phyloP scores from a whole-genome alignment of 1,284 basidiomycete species.

The Ganoderma resinaceum region DNA sequence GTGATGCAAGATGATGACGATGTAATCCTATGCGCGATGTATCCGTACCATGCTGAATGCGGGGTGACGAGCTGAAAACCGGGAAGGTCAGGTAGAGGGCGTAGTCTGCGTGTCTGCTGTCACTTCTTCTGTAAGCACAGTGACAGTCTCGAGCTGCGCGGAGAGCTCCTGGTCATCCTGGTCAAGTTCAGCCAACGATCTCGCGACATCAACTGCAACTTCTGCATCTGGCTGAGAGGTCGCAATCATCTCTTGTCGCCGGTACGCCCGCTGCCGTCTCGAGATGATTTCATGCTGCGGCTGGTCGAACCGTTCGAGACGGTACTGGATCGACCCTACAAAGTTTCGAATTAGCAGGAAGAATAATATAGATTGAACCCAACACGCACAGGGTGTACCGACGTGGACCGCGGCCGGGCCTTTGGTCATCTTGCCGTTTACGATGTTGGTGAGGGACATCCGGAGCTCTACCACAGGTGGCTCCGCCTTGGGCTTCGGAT shows the following conservation, averaged over 20 bases:
- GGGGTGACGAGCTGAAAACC: not conserved
- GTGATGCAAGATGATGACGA: not conserved
- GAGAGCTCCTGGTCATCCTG: not conserved
- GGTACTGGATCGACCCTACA: conserved; percentile 66
- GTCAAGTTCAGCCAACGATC: not conserved
- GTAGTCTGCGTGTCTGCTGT: not conserved
- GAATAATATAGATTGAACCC: not conserved
- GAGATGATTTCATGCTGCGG: conserved; percentile 42
- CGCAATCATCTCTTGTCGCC: conserved; percentile 48
- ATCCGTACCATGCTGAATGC: not conserved
- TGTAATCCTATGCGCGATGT: not conserved
- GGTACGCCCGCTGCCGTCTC: conserved; percentile 31
- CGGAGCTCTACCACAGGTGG: conserved; percentile 52
- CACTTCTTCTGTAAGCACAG: not conserved
- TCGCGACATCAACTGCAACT: not conserved
- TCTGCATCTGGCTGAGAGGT: not conserved
- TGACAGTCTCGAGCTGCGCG: not conserved
- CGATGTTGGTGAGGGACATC: conserved; percentile 43
- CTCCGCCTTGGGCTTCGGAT: conserved; percentile 46
- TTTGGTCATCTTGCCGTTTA: conserved; percentile 43
- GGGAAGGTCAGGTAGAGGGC: not conserved
- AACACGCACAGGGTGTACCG: conserved; percentile 46
- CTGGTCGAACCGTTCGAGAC: conserved; percentile 46
- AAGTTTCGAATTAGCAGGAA: not conserved
- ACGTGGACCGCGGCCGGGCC: conserved; percentile 39